Evolutionary conservation across 345 rosid genomes (phyloP).

Genomic region (Citrus trifoliata): DNA sequence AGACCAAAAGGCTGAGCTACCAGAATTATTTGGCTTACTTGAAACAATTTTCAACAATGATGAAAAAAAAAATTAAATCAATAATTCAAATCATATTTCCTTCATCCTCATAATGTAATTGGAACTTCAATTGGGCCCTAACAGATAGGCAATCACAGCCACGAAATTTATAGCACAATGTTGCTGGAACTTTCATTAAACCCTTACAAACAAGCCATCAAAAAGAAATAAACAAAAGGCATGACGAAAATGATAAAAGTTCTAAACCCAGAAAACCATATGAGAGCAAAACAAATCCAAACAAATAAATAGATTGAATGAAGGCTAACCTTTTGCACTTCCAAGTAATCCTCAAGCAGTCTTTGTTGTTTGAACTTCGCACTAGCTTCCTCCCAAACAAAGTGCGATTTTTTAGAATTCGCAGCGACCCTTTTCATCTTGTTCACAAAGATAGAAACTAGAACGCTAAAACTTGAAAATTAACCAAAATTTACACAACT

Average conservation of each 20-base stretch:
- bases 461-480: slow-evolving; percentile 2
- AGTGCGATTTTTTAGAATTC: slow-evolving; percentile 7
- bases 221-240: background rate
- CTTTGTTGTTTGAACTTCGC: slow-evolving; percentile 27
- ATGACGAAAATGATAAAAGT: background rate
- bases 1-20: background rate
- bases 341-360: slow-evolving; percentile 32
- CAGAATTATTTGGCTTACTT: background rate
- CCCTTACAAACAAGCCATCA: background rate
- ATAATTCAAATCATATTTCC: background rate
- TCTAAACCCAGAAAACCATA: background rate
- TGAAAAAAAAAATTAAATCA: background rate
- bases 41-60: background rate
- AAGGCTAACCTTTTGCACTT: slow-evolving; percentile 35
- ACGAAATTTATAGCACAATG: background rate
- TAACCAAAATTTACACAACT: background rate
- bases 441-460: slow-evolving; percentile 13
- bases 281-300: background rate
- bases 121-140: background rate
- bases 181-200: background rate
- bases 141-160: background rate
- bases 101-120: background rate
- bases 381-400: slow-evolving; percentile 17
- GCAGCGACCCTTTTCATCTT: slow-evolving; percentile 27
- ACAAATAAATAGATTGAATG: background rate